Percentiles rank a stretch among this genome's conserved stretches.
These are phyloP conservation scores for Knufia petricola DNA, from an alignment of 2,329 filamentous ascomycete genomes.

Conservation along the genomic window DNA sequence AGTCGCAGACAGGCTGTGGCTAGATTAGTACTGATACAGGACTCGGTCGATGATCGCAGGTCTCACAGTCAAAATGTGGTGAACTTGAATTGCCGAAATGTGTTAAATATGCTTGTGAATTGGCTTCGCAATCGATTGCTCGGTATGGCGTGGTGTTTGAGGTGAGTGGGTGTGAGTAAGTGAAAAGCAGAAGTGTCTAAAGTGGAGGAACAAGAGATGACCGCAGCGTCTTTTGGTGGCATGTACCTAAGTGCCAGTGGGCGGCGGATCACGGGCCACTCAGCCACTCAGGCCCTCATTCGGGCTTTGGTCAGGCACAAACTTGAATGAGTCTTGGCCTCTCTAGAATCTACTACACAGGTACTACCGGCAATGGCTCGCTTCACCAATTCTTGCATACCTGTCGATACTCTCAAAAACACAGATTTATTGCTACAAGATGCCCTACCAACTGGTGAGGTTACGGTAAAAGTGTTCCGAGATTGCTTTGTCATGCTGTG, in stretches of 20 bases:
- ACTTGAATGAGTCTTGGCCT: not conserved
- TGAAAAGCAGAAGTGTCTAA: slow-evolving; percentile 3
- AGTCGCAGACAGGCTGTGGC: slow-evolving; percentile 4
- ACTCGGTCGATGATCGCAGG: not conserved
- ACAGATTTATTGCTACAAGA: too few relatives aligned
- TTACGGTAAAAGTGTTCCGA: not conserved
- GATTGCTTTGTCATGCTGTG: not conserved
- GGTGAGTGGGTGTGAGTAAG: slow-evolving; percentile 4
- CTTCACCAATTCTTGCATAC: slow-evolving; percentile 8
- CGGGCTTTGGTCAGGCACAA: slow-evolving; percentile 1
- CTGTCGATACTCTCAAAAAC: not conserved
- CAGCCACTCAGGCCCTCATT: slow-evolving; percentile 7
- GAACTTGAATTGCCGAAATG: not conserved
- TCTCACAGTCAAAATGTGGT: slow-evolving; percentile 1
- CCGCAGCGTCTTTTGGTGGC: slow-evolving; percentile 8
- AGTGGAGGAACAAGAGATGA: slow-evolving; percentile 10
- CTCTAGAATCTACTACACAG: not conserved
- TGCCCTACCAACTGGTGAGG: not conserved
- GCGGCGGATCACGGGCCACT: not conserved
- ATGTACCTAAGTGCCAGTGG: not conserved
- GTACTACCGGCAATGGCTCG: not conserved
- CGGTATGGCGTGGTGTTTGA: not conserved
- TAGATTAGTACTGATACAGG: not conserved
- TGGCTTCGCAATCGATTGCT: not conserved
- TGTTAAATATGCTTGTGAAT: slow-evolving; percentile 5